Percentiles rank a stretch among this genome's conserved stretches.
Conservation (phyloP, 139 green algal species). For the Tetraselmis striata region DNA sequence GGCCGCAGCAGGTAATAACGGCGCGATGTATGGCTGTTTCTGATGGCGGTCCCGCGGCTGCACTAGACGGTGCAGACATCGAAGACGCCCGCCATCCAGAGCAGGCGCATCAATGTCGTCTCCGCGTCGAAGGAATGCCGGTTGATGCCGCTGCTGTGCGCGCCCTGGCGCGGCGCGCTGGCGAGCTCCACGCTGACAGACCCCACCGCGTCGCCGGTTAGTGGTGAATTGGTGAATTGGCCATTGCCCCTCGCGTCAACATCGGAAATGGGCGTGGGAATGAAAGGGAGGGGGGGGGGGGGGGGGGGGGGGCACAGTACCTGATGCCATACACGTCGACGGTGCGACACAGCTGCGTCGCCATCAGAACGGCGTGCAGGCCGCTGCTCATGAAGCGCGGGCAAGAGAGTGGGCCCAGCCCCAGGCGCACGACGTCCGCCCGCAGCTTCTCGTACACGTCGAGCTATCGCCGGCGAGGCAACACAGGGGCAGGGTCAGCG, state of each 20-base stretch:
- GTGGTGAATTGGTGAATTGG: too few species aligned
- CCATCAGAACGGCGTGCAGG: conserved; percentile 6
- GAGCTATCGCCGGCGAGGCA: too few species aligned
- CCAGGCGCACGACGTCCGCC: neutral
- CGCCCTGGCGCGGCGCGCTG: neutral
- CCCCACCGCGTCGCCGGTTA: too few species aligned
- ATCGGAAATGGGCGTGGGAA: too few species aligned
- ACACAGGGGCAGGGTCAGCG: too few species aligned
- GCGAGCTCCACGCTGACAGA: neutral
- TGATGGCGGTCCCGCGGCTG: too few species aligned
- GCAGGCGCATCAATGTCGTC: neutral
- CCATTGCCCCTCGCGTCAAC: too few species aligned
- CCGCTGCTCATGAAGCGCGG: conserved; percentile 6
- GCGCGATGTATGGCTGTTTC: too few species aligned
- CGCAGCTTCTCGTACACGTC: conserved; percentile 4
- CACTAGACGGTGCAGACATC: neutral
- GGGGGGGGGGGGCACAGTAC: too few species aligned
- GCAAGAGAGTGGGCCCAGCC: conserved; percentile 2
- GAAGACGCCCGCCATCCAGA: neutral
- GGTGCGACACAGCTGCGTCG: neutral
- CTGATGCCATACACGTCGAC: conserved; percentile 4
- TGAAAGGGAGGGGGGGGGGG: too few species aligned
- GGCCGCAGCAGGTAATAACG: too few species aligned
- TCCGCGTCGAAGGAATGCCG: neutral
- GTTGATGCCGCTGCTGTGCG: neutral